Evolutionary conservation across 768 basidiomycete species (phyloP), one percentile per base, ranked within the genome.

Genomic region (Hortiboletus flavorubellus): DNA sequence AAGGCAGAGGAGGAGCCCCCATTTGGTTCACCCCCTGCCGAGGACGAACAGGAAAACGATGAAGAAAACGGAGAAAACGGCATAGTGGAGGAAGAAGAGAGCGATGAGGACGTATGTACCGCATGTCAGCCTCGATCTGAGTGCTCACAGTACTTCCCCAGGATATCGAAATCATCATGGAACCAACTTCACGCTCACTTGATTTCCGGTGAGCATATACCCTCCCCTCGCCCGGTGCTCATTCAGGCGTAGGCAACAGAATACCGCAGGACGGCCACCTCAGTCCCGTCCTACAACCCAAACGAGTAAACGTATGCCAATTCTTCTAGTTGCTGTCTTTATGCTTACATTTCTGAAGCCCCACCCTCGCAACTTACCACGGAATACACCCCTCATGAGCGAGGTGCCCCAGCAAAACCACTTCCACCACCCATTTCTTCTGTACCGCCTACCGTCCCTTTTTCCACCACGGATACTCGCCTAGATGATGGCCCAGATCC

Each of bases 151-250:
- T 51, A 39, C 35, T 33, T 53, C 26, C 6, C 41, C 54, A 92
- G 87, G 86, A 96, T 68, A 79, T 96, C 59, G 93, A 96, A 75
- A 89, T 96, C 61, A 93, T 96, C 51, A 87, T 92, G 83, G 91
- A 96, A 64, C 84, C 84, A 3, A 76, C 84, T 9, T 71, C 83
- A 16, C 85, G 84, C 52, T 87, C 85, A 5, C 72, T 89, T 18
- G 90, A 93, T 73, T 83, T 92, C 64, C 80, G 90, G 87, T 87
- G 67, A 50, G 75, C 51, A 56, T 59, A 37, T 21, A 8, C 18
- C 47, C 34, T 35, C 5, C 38, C 31, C 56, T n/a, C 18, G 8
- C 40, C 31, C 8, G 10, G 15, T 47, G 33, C 46, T 53, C 14
- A 59, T 21, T 16, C 46, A 31, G 35, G 42, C 16, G 18, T 58